Conservation (phyloP, 2,329 filamentous ascomycete species). For the Epichloe amarillans region DNA sequence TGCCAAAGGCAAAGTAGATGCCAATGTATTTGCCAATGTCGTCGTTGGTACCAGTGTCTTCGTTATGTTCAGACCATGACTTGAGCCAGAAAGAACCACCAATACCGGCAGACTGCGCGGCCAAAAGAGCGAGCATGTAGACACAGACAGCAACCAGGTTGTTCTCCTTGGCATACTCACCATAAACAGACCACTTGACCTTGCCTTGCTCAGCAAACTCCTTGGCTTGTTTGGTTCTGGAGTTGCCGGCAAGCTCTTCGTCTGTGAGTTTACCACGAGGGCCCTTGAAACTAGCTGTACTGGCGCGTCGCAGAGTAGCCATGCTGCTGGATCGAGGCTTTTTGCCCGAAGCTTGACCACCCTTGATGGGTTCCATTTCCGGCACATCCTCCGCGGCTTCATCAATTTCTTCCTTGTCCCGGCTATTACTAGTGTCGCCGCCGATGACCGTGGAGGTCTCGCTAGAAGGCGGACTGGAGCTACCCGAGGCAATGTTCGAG, state of each 20-base stretch:
- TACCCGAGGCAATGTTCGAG: conserved; percentile 28
- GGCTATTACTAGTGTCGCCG: conserved; percentile 28
- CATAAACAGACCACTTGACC: conserved; percentile 89
- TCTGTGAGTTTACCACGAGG: conserved; percentile 73
- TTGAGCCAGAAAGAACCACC: conserved; percentile 88
- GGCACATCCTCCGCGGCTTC: conserved; percentile 66
- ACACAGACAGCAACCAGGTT: conserved; percentile 73
- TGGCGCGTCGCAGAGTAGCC: conserved; percentile 75
- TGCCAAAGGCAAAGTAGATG: conserved; percentile 88
- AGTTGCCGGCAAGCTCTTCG: conserved; percentile 58
- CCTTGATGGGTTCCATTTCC: conserved; percentile 64
- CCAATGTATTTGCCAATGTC: conserved; percentile 82
- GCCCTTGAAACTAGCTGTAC: conserved; percentile 78
- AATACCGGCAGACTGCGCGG: conserved; percentile 71
- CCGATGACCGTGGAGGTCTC: conserved; percentile 46
- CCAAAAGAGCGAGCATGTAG: conserved; percentile 65
- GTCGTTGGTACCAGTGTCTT: conserved; percentile 51
- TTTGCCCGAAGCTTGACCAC: conserved; percentile 29
- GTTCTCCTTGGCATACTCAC: conserved; percentile 88
- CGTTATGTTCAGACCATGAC: conserved; percentile 75
- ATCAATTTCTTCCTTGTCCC: conserved; percentile 54
- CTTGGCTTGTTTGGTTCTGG: conserved; percentile 74
- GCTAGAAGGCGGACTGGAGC: conserved; percentile 33
- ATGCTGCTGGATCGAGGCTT: conserved; percentile 57
- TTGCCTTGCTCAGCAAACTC: conserved; percentile 90